Evolutionary conservation across 345 rosid genomes (phyloP), one percentile per base, ranked within the genome.

Genomic region (Anastatica hierochuntica): DNA sequence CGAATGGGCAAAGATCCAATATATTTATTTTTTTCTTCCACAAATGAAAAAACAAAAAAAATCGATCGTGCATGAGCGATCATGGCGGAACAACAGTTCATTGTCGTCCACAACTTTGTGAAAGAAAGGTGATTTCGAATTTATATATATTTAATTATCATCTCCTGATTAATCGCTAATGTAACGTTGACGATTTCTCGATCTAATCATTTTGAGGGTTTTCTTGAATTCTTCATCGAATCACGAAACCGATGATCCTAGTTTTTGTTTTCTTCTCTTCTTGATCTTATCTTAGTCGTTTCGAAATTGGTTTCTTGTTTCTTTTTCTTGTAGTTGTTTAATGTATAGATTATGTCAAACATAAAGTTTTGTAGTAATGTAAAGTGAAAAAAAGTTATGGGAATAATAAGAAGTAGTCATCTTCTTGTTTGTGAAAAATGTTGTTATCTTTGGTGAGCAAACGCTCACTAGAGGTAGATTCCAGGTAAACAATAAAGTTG

Each of bases 391-490:
- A 74, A 39, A 83, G 80, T 72, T 69, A 92, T 92, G 90, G 88
- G 84, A 62, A 29, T 75, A 63, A 66, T 73, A 68, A 76, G 43
- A 63, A 79, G 29, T 41, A 33, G n/a, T n/a, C n/a, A n/a, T n/a
- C n/a, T n/a, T n/a, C n/a, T 63, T 75, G 17, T 66, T 58, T 69
- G 77, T 73, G 68, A 83, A 88, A 71, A 71, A 92, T 88, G 97
- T 76, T 88, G 88, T 76, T 84, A 82, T 92, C 96, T 77, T 80
- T 92, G 83, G 76, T 88, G 83, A 88, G 94, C 77, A 79, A 74
- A 66, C 97, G 90, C 73, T 73, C 87, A 30, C 77, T 83, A 77
- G 99, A 88, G 81, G 83, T 72, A 75, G 97, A 81, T 76, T 85
- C 99, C 81, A 85, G 94, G 94, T 79, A 67, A 68, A 47, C 6